Evolutionary conservation across 768 basidiomycete genomes (phyloP).

Genomic region (Mycena galericulata): DNA sequence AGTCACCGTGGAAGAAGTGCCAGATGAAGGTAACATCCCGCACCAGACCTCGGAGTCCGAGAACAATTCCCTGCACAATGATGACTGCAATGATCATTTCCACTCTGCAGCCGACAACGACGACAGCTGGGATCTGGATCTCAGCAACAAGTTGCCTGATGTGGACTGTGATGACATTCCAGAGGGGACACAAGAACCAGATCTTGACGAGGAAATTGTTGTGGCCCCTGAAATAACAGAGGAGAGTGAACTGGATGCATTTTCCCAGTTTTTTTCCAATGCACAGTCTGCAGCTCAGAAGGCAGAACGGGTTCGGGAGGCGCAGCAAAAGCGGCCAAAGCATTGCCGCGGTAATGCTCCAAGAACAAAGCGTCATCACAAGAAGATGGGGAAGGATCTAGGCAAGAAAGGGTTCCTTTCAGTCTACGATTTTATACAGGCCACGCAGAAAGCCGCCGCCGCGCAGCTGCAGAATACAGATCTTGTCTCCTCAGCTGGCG

Average conservation of each 20-base stretch:
- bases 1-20: slow-evolving; percentile 13
- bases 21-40: background rate
- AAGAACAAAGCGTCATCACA: background rate
- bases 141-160: slow-evolving; percentile 9
- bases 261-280: slow-evolving; percentile 12
- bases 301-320: slow-evolving; percentile 8
- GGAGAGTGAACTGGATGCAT: slow-evolving; percentile 13
- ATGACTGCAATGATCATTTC: background rate
- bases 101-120: background rate
- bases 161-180: background rate
- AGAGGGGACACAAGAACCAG: background rate
- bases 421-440: slow-evolving; percentile 4
- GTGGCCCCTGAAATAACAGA: slow-evolving; percentile 10
- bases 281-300: slow-evolving; percentile 12
- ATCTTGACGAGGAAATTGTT: slow-evolving; percentile 18
- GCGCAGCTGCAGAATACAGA: slow-evolving; percentile 6
- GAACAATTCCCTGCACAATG: background rate
- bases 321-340: background rate
- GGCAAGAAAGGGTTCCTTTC: background rate
- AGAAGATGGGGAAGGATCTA: slow-evolving; percentile 4
- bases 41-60: background rate
- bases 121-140: background rate
- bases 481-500: slow-evolving; percentile 8
- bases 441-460: background rate
- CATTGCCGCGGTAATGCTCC: slow-evolving; percentile 6